These are phyloP conservation scores for Cutaneotrichosporon cavernicola DNA, from an alignment of 1,284 basidiomycete species.

Conservation along the genomic window DNA sequence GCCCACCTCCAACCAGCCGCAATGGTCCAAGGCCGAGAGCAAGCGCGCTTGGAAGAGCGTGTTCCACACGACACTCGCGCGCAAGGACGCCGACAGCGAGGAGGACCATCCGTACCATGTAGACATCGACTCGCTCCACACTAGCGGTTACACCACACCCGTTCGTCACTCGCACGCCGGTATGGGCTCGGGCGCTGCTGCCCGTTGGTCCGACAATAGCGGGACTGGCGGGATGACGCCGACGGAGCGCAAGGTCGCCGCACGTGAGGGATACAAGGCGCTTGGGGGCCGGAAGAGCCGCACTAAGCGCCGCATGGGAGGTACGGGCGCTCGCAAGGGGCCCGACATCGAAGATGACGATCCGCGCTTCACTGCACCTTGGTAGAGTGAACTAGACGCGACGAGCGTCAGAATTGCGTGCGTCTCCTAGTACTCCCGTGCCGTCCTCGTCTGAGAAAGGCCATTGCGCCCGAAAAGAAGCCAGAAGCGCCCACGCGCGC, in stretches of 20 bases:
- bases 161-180: constrained; percentile 50
- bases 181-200: constrained; percentile 39
- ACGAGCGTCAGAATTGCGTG: background rate
- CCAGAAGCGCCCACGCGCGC: background rate
- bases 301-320: constrained; percentile 59
- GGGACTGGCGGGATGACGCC: constrained; percentile 47
- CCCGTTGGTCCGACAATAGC: constrained; percentile 36
- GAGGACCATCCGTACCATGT: constrained; percentile 46
- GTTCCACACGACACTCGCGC: constrained; percentile 45
- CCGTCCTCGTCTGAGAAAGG: background rate
- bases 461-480: background rate
- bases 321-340: constrained; percentile 42
- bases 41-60: constrained; percentile 47
- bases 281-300: constrained; percentile 74
- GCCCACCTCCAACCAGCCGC: constrained; percentile 51
- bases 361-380: constrained; percentile 45
- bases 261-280: constrained; percentile 85
- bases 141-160: constrained; percentile 73
- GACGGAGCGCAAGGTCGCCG: constrained; percentile 69
- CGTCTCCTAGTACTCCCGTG: background rate
- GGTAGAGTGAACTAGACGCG: constrained; percentile 24
- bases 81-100: constrained; percentile 32
- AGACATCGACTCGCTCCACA: constrained; percentile 45
- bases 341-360: constrained; percentile 36
- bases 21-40: constrained; percentile 54